Evolutionary conservation across 345 rosid genomes (phyloP).

Genomic region (Eucalyptus urophylla): DNA sequence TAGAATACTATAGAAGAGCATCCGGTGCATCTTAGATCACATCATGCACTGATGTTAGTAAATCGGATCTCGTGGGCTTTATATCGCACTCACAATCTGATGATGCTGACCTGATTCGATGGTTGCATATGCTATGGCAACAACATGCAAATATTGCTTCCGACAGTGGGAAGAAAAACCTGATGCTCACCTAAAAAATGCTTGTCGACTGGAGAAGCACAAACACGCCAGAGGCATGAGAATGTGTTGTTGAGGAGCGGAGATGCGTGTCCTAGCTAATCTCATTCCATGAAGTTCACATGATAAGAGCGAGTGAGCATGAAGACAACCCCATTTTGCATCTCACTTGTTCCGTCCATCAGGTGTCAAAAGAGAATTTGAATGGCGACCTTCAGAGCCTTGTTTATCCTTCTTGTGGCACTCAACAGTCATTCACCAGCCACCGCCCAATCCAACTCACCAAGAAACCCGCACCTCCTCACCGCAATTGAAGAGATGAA

Average conservation of each 20-base stretch:
- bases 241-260: conserved; percentile 8
- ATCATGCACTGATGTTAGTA: not conserved
- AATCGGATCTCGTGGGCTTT: not conserved
- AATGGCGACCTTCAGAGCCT: not conserved
- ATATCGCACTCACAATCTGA: not conserved
- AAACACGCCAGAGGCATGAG: conserved; percentile 4
- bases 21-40: not conserved
- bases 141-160: not conserved
- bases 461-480: conserved; percentile 15
- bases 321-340: not conserved
- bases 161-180: not conserved
- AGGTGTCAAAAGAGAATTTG: not conserved
- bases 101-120: not conserved
- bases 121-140: not conserved
- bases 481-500: conserved; percentile 63
- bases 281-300: not conserved
- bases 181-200: not conserved
- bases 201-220: not conserved
- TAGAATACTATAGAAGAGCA: not conserved
- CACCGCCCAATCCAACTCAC: conserved; percentile 3
- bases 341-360: not conserved
- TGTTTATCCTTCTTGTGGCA: not conserved
- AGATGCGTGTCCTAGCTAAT: conserved; percentile 11
- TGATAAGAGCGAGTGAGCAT: not conserved
- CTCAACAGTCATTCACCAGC: not conserved